A percentile compares a stretch with the other conserved stretches of the same genome.
Conservation (phyloP, 2,329 filamentous ascomycete species). For the Rachicladosporium sp. region DNA sequence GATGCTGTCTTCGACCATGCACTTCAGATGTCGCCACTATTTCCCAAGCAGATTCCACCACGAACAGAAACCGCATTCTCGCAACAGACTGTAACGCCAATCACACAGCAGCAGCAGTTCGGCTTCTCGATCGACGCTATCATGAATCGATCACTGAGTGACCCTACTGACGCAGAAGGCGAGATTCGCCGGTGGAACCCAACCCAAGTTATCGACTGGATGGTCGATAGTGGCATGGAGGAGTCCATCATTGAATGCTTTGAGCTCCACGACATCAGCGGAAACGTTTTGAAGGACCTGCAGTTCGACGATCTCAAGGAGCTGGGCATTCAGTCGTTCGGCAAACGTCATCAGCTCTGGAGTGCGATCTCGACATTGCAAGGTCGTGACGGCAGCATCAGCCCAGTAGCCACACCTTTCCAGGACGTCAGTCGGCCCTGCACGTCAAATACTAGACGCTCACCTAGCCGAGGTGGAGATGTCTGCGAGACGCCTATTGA, state of each 20-base stretch:
- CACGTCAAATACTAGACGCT: constrained; percentile 19
- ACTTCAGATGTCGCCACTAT: constrained; percentile 61
- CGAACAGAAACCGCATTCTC: constrained; percentile 31
- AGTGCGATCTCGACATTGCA: constrained; percentile 62
- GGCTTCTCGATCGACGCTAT: constrained; percentile 20
- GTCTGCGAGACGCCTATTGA: constrained; percentile 12
- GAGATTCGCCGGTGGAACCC: constrained; percentile 55
- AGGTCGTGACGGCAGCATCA: constrained; percentile 28
- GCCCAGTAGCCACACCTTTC: constrained; percentile 35
- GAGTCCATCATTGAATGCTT: constrained; percentile 68
- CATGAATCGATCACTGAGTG: constrained; percentile 1
- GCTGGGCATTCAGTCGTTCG: constrained; percentile 68
- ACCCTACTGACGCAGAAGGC: constrained; percentile 10
- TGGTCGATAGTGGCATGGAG: constrained; percentile 75
- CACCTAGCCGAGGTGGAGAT: constrained; percentile 12
- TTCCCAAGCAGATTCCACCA: constrained; percentile 47
- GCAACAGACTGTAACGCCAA: constrained; percentile 19
- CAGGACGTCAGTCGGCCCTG: constrained; percentile 36
- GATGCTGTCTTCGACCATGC: constrained; percentile 39
- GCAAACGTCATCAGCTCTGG: constrained; percentile 69
- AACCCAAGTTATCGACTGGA: constrained; percentile 70
- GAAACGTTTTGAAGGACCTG: constrained; percentile 74
- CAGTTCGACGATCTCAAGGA: constrained; percentile 82
- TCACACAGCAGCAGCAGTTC: constrained; percentile 6
- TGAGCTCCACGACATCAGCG: constrained; percentile 82